Evolutionary conservation across 1,284 basidiomycete genomes (phyloP), one percentile per base, ranked within the genome.

Genomic region (Hymenochaete sp.): DNA sequence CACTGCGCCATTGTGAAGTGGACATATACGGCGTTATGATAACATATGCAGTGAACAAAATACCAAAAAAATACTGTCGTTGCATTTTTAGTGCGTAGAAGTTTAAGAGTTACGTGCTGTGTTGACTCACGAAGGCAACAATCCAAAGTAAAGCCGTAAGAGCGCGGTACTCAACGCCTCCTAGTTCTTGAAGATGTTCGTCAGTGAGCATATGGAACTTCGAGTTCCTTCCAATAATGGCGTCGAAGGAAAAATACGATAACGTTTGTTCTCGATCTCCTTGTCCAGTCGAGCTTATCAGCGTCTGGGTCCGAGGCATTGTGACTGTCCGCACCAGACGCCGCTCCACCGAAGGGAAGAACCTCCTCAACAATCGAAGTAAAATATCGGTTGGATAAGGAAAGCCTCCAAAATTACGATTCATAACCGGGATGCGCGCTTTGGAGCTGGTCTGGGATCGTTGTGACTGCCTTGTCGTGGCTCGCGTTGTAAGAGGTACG

Each of bases 91-190:
- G n/a, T n/a, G n/a, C n/a, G n/a, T n/a, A n/a, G n/a, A n/a, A n/a
- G n/a, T n/a, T n/a, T n/a, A n/a, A n/a, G n/a, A n/a, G n/a, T n/a
- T n/a, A n/a, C n/a, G n/a, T n/a, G n/a, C 14, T 9, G 28, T 31
- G 28, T 10, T 8, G 41, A 61, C 59, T 57, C 57, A 86, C 83
- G 36, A 64, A 60, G 13, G 72, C 69, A 25, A 91, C 76, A 48
- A 91, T 74, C 80, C 84, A 90, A 13, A 90, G 66, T 33, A 95
- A 62, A 3, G 84, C 71, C 49, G 81, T 82, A 45, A 96, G 65
- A 1, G 86, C 91, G n/a, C 91, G 76, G 58, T 92, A 98, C 62
- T 98, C 95, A 13, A 96, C 86, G 4, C 93, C 93, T 6, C 93
- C 93, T 3, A 98, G 68, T 62, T 97, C 92, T 52, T 95, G 87